Evolutionary conservation across 192 early-diverging fungal species (phyloP).

Genomic region (Gorgonomyces haynaldii): DNA sequence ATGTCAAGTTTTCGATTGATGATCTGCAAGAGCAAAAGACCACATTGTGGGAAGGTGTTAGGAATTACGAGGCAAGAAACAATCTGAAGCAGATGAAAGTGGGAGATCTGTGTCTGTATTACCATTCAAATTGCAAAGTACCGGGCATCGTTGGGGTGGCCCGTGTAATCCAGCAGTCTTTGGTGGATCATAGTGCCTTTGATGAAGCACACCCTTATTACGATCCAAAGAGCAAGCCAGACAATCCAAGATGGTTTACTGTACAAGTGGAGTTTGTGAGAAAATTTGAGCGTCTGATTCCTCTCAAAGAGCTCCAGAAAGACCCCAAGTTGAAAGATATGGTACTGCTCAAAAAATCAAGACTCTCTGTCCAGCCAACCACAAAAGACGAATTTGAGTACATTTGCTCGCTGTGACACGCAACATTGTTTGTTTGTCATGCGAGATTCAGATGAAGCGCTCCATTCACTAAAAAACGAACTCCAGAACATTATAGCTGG

Average conservation of each 20-base stretch:
- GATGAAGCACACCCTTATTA: constrained; percentile 65
- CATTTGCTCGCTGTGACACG: too few relatives aligned
- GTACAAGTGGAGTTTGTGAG: constrained; percentile 68
- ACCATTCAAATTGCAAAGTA: constrained; percentile 75
- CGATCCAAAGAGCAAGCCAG: constrained; percentile 56
- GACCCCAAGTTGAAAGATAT: constrained; percentile 46
- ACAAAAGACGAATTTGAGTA: constrained; percentile 48
- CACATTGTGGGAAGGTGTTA: constrained; percentile 70
- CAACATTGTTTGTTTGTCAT: too few relatives aligned
- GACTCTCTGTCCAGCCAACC: constrained; percentile 71
- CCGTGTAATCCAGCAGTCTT: constrained; percentile 49
- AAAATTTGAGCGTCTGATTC: constrained; percentile 47
- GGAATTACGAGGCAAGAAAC: constrained; percentile 76
- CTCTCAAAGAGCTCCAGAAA: constrained; percentile 57
- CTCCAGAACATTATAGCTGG: too few relatives aligned
- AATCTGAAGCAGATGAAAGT: constrained; percentile 67
- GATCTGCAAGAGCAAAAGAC: constrained; percentile 38
- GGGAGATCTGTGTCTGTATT: constrained; percentile 64
- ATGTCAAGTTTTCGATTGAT: constrained; percentile 64
- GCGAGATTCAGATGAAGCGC: too few relatives aligned
- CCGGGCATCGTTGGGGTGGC: constrained; percentile 73
- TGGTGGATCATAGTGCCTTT: constrained; percentile 65
- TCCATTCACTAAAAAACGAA: too few relatives aligned
- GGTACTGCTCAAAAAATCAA: constrained; percentile 55
- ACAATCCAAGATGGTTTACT: constrained; percentile 72